Conservation (phyloP, 108 stramenopile species). For the Phaeodactylum tricornutum region DNA sequence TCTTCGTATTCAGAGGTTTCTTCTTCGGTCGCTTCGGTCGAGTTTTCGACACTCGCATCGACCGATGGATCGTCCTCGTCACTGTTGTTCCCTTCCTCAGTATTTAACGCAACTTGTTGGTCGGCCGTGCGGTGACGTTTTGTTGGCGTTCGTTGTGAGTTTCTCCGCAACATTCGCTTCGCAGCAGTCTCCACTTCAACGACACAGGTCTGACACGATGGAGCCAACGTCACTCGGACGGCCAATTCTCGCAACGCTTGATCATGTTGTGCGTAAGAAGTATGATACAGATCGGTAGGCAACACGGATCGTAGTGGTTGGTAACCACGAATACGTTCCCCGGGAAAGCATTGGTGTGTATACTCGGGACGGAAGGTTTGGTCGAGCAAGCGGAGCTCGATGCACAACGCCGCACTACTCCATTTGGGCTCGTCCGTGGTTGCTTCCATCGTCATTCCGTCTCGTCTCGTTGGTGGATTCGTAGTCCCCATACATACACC, state of each 20-base stretch:
- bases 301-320: constrained; percentile 13
- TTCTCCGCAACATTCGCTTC: neutral
- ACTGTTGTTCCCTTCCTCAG: neutral
- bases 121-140: neutral
- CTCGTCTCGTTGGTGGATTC: neutral
- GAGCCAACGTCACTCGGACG: constrained; percentile 21
- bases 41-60: neutral
- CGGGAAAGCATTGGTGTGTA: constrained; percentile 65
- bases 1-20: constrained; percentile 1
- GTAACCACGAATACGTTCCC: constrained; percentile 50
- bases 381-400: constrained; percentile 10
- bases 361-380: constrained; percentile 59
- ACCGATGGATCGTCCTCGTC: neutral
- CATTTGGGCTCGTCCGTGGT: constrained; percentile 24
- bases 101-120: neutral
- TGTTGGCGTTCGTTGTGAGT: neutral
- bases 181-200: constrained; percentile 2
- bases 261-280: constrained; percentile 20
- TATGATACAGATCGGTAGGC: neutral
- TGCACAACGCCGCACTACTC: constrained; percentile 27
- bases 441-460: neutral
- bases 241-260: constrained; percentile 16
- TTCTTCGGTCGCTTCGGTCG: neutral
- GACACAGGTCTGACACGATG: constrained; percentile 25
- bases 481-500: too few relatives aligned